Conservation (phyloP, 2,329 filamentous ascomycete genomes). For the Rugonectria rugulosa region DNA sequence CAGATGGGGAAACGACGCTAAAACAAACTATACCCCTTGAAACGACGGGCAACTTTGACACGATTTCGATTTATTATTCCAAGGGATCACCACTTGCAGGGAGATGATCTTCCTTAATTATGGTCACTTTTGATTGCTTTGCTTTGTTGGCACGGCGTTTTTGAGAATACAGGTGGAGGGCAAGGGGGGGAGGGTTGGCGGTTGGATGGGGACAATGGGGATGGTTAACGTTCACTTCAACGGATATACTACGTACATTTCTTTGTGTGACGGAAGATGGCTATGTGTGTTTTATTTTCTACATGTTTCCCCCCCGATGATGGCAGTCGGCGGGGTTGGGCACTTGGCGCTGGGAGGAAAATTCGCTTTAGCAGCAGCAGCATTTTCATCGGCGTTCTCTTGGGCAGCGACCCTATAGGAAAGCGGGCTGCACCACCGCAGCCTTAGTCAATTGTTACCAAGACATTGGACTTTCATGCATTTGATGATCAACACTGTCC, state of each 20-base stretch:
- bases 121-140: constrained; percentile 8
- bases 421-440: constrained; percentile 8
- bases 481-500: constrained; percentile 19
- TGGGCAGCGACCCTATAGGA: constrained; percentile 13
- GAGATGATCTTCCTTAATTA: constrained; percentile 13
- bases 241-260: constrained; percentile 17
- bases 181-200: constrained; percentile 14
- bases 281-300: constrained; percentile 7
- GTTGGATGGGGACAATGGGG: constrained; percentile 1
- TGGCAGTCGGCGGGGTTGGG: constrained; percentile 3
- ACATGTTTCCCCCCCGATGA: neutral
- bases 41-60: constrained; percentile 24
- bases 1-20: constrained; percentile 10
- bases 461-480: constrained; percentile 33
- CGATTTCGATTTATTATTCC: constrained; percentile 22
- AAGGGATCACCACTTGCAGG: constrained; percentile 8
- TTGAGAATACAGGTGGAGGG: constrained; percentile 23
- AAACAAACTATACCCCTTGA: constrained; percentile 19
- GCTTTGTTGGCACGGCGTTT: constrained; percentile 34
- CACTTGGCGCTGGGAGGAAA: constrained; percentile 16
- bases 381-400: constrained; percentile 21
- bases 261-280: constrained; percentile 28
- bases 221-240: constrained; percentile 28
- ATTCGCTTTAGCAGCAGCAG: constrained; percentile 12
- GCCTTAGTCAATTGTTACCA: constrained; percentile 29